Evolutionary conservation across 257 asterid genomes (phyloP), one percentile per base, ranked within the genome.

Genomic region (Cynanchum wilfordii): DNA sequence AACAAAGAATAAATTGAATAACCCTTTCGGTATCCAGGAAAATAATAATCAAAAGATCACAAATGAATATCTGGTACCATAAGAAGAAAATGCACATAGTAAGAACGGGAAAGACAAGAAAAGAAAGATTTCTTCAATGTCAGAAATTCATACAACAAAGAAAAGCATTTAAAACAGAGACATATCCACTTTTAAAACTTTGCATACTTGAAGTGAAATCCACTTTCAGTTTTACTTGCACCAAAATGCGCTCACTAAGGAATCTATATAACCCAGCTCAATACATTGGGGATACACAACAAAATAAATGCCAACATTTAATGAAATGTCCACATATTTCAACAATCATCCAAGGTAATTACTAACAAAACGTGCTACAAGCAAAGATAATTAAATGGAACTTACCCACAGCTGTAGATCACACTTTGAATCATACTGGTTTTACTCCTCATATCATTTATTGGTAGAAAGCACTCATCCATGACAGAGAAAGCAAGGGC

Each of bases 391-490:
- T 56, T 19, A 6, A 12, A 25, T 12, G 24, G n/a, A 27, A 24
- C 76, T 66, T 76, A 82, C 86, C 86, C 82, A 67, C 82, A 73
- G 77, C 75, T 79, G 69, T 73, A 82, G 25, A 80, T 70, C 17
- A 82, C 82, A n/a, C 74, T 79, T 16, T 75, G 76, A 66, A 82
- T 65, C 79, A 82, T 7, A 70, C 65, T 73, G 30, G 65, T 79
- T 58, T 55, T 73, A 72, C 86, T 82, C 71, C 86, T 75, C 65
- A 25, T 38, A 58, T 82, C 86, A 59, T 50, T 72, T 42, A 82
- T 70, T 10, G 86, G 86, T 40, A 60, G 59, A 66, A 82, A 82
- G 72, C 86, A 82, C 77, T 82, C 86, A 29, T 82, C 74, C 75
- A 82, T 73, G 57, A 79, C 30, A 17, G 86, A 79, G 60, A 70